Base-by-base conservation (phyloP, 768 basidiomycete genomes). In the Termitomyces heimii region DNA sequence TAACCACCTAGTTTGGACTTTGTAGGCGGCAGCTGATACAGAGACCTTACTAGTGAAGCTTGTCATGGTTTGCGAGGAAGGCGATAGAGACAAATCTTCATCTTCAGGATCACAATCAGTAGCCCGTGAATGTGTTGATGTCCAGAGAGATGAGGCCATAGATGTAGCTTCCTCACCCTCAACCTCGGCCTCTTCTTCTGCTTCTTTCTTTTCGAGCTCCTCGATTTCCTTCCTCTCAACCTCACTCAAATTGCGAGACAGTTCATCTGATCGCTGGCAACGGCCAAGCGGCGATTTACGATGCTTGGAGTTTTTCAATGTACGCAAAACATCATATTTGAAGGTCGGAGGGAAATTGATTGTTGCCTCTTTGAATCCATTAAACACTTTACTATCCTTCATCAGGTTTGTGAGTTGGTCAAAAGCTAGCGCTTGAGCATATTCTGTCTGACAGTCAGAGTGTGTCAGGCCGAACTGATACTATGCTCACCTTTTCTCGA, bases 301-400 rank as follows among this genome's bases (percentile, higher is more conserved):
- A 28, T 75, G 73, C 66, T 77, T 80, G 50, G 75, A 65, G 59
- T 75, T 77, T 68, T 83, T 87, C 20, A 79, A 67, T 2, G 80
- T 79, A 26, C 81, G 80, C 54, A 83, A 70, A 7, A 95, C 88
- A 63, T 95, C 88, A 66, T 93, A 94, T 65, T 97, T 97, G 80
- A 95, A 98, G 0, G 95, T 97, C 0, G 94, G 94, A 5, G 92
- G 84, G 61, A 98, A 98, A 63, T 86, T 68, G 58, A 97, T 97
- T 0, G 77, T 72, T 0, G 80, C 92, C 69, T 98, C 95, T 8
- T 73, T 65, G 65, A 97, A 97, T 8, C 92, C 93, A 16, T 75
- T 74, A 62, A 98, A 93, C 3, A 82, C 82, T 8, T 80, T 70
- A 10, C 80, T 78, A n/a, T 77, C 75, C 43, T 77, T 73, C 86